phyloP scores from a whole-genome alignment of 2,329 filamentous ascomycete genomes.

The Talaromyces sp. region DNA sequence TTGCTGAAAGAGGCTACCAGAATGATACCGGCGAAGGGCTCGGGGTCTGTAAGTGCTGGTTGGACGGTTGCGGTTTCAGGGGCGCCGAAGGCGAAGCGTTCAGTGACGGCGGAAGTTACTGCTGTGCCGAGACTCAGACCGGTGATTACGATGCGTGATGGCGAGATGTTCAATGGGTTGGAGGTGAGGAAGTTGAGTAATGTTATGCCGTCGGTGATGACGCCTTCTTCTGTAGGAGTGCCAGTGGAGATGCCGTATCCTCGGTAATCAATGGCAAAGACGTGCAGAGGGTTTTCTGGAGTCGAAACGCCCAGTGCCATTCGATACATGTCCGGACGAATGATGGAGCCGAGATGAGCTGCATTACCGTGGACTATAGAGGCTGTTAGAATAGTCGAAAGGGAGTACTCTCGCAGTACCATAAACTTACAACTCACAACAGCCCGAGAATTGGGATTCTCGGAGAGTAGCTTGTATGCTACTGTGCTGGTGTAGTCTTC shows the following conservation, averaged over 20 bases:
- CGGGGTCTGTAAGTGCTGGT: conserved; percentile 43
- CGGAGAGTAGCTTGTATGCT: conserved; percentile 52
- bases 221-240: conserved; percentile 72
- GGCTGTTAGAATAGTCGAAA: background rate
- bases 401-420: background rate
- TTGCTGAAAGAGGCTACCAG: conserved; percentile 78
- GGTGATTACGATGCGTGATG: conserved; percentile 72
- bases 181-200: conserved; percentile 64
- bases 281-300: conserved; percentile 63
- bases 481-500: conserved; percentile 49
- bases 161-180: conserved; percentile 62
- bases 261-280: conserved; percentile 87
- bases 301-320: conserved; percentile 69
- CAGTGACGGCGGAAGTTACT: conserved; percentile 70
- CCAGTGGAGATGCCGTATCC: conserved; percentile 82
- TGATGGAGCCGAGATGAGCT: conserved; percentile 76
- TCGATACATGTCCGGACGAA: conserved; percentile 75
- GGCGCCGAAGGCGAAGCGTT: conserved; percentile 61
- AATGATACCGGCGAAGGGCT: conserved; percentile 75
- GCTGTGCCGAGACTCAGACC: conserved; percentile 90
- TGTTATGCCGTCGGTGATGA: conserved; percentile 75
- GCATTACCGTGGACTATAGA: conserved; percentile 64
- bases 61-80: conserved; percentile 34
- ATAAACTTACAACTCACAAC: conserved; percentile 46
- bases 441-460: conserved; percentile 52